Evolutionary conservation across 1,284 basidiomycete species (phyloP).

Genomic region (Cronartium quercuum): DNA sequence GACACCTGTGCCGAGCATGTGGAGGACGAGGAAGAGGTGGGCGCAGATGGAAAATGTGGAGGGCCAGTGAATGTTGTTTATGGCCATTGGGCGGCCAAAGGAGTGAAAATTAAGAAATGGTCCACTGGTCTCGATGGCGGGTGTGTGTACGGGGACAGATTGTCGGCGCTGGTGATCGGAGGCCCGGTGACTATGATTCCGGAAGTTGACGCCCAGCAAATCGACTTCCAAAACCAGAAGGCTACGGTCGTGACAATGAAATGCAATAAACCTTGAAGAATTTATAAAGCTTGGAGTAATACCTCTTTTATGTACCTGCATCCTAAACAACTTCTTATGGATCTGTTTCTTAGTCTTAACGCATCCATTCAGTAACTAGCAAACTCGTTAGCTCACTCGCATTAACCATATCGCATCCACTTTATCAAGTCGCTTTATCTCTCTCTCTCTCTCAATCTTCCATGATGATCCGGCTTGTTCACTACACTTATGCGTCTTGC

Average conservation of each 20-base stretch:
- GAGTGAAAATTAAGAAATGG: conserved; percentile 23
- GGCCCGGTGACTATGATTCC: background rate
- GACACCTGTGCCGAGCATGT: background rate
- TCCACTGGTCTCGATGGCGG: conserved; percentile 27
- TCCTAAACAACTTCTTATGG: no score
- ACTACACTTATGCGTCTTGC: no score
- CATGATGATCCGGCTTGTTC: no score
- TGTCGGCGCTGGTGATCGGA: conserved; percentile 24
- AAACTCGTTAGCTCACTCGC: no score
- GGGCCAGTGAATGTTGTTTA: conserved; percentile 8
- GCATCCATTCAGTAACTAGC: no score
- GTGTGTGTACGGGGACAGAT: conserved; percentile 20
- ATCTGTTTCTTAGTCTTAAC: no score
- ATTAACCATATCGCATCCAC: no score
- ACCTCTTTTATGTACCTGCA: no score
- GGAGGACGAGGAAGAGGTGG: background rate
- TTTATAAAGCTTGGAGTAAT: background rate
- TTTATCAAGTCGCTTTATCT: no score
- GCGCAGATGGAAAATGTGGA: background rate
- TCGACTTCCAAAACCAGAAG: background rate
- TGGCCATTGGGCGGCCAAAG: conserved; percentile 37
- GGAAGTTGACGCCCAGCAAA: background rate
- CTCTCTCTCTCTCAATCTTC: no score
- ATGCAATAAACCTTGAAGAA: background rate
- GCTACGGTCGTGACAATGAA: background rate